These are phyloP conservation scores for Fraxinus greggii DNA, from an alignment of 305 asterid genomes.

Conservation along the genomic window DNA sequence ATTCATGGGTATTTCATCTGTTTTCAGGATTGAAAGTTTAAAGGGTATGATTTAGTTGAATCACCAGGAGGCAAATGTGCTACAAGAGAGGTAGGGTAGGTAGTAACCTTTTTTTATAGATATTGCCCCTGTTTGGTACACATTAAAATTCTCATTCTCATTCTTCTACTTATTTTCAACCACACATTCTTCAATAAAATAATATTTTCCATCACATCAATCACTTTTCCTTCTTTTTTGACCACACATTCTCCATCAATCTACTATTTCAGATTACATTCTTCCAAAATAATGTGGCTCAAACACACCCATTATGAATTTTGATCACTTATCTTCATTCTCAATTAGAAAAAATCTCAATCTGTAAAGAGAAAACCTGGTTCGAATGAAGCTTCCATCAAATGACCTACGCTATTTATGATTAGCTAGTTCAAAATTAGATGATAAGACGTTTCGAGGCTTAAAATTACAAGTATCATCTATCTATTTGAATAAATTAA, in stretches of 20 bases:
- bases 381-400: not conserved
- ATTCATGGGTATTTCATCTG: constrained; percentile 53
- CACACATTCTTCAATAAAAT: too few relatives aligned
- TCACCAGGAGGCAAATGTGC: constrained; percentile 2
- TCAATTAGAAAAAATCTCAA: not conserved
- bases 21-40: constrained; percentile 17
- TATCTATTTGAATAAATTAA: not conserved
- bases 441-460: not conserved
- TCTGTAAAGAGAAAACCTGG: not conserved
- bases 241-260: too few relatives aligned
- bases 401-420: not conserved
- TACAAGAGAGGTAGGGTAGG: constrained; percentile 10
- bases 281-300: too few relatives aligned
- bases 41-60: constrained; percentile 11
- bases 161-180: too few relatives aligned
- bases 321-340: constrained; percentile 1
- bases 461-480: not conserved
- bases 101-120: not conserved
- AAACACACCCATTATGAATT: too few relatives aligned
- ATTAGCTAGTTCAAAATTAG: not conserved
- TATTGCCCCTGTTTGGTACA: too few relatives aligned
- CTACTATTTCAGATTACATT: too few relatives aligned
- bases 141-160: too few relatives aligned
- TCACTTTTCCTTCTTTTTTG: too few relatives aligned
- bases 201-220: too few relatives aligned